Evolutionary conservation across 164 flowering plant genomes (phyloP).

Genomic region (Liriodendron chinense): DNA sequence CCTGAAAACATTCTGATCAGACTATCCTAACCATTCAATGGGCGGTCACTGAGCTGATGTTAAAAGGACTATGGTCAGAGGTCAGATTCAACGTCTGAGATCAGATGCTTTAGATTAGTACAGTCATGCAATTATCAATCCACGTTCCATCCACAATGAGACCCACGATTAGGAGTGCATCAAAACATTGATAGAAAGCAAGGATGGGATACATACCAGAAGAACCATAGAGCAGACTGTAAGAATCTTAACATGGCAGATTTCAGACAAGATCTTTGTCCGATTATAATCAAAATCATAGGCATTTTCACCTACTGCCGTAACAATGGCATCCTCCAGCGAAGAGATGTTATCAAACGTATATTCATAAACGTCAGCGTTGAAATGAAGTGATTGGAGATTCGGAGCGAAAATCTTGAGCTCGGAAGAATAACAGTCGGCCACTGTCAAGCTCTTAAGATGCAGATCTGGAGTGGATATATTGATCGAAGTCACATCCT

Average conservation of each 20-base stretch:
- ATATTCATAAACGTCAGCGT: neutral
- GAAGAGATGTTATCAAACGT: neutral
- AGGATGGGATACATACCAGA: neutral
- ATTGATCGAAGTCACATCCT: constrained; percentile 5
- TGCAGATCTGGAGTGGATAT: neutral
- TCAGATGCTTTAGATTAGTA: too few relatives aligned
- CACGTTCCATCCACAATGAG: too few relatives aligned
- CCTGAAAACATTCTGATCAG: too few relatives aligned
- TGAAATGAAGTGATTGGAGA: constrained; percentile 9
- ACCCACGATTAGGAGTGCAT: too few relatives aligned
- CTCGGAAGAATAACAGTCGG: neutral
- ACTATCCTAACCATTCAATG: too few relatives aligned
- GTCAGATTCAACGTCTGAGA: too few relatives aligned
- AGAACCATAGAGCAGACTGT: neutral
- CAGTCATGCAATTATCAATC: too few relatives aligned
- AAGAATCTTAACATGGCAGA: constrained; percentile 4
- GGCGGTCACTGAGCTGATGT: too few relatives aligned
- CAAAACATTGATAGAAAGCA: too few relatives aligned
- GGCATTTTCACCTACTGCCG: neutral
- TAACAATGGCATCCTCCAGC: constrained; percentile 1
- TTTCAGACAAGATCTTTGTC: neutral
- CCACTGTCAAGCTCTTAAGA: constrained; percentile 11
- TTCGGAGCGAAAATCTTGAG: constrained; percentile 7
- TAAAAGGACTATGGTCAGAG: too few relatives aligned
- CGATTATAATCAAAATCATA: neutral